Evolutionary conservation across 2,329 filamentous ascomycete genomes (phyloP), one percentile per base, ranked within the genome.

Genomic region (Samsoniella hepiali): DNA sequence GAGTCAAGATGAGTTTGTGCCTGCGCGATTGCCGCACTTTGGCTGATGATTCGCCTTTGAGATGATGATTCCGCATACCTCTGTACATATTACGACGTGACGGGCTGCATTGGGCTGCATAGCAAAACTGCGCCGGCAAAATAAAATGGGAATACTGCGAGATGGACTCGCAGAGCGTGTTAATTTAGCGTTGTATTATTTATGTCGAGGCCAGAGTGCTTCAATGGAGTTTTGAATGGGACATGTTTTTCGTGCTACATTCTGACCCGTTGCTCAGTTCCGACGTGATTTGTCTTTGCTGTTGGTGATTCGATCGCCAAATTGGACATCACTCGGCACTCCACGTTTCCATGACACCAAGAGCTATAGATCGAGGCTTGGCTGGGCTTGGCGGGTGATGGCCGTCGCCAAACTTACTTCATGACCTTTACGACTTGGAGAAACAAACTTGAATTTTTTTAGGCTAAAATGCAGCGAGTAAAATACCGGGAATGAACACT

Each of bases 11-110:
- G 74, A 74, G 2, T 88, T 88, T 67, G 76, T 88, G 29, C 85
- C 85, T 4, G 86, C 86, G 42, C 78, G 84, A 64, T 72, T 88
- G 64, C 86, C 86, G 44, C 78, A 79, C 61, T 84, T 88, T 74
- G 75, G 75, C 67, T 84, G 65, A 73, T 62, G 62, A 62, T 42
- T 47, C 13, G 29, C 27, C 5, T 42, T 56, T 11, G 5, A 36
- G 13, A 47, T n/a, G 22, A 32, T 31, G 27, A 7, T 38, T 54
- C 13, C 9, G n/a, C 47, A 31, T 45, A 38, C 40, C 32, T 22
- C 10, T 50, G 53, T 62, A 40, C 34, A 40, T 56, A 40, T 44
- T 50, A 57, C n/a, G 49, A 64, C 32, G 22, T 49, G 22, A 51
- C n/a, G 36, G 58, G 49, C 49, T 45, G 58, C 49, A 54, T 36